Conservation (phyloP, 352 stramenopile species). For the Phytophthora pluvialis region DNA sequence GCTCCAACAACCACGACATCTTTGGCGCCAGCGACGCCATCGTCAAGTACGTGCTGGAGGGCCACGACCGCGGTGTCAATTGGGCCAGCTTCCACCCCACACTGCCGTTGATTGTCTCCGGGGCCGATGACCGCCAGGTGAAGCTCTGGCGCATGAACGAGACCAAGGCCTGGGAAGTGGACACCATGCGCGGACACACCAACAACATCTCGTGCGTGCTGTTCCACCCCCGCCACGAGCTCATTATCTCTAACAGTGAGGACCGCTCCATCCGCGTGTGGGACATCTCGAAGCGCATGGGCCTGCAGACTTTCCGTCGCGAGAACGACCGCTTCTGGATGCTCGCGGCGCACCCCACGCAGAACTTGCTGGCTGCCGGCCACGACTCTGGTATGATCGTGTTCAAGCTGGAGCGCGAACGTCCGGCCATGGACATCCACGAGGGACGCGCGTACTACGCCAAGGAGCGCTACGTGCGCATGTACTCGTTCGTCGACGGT, state of each 20-base stretch:
- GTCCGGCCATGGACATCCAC: slow-evolving; percentile 93
- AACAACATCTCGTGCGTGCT: slow-evolving; percentile 99
- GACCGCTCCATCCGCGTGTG: slow-evolving; percentile 99
- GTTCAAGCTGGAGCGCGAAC: slow-evolving; percentile 98
- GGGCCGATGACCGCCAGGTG: slow-evolving; percentile 98
- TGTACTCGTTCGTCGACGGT: slow-evolving; percentile 94
- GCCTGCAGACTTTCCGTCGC: slow-evolving; percentile 98
- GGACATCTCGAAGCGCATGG: slow-evolving; percentile 99
- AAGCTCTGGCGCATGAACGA: slow-evolving; percentile 99
- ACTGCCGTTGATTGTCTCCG: slow-evolving; percentile 97
- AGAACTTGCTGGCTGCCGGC: slow-evolving; percentile 98
- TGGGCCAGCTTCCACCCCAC: slow-evolving; percentile 99
- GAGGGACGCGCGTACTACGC: slow-evolving; percentile 95
- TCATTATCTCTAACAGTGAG: slow-evolving; percentile 99
- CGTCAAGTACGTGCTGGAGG: slow-evolving; percentile 99
- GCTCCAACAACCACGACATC: slow-evolving; percentile 92
- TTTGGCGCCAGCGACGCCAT: slow-evolving; percentile 99
- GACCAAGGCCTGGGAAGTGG: slow-evolving; percentile 99
- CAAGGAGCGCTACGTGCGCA: slow-evolving; percentile 97
- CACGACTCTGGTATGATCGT: slow-evolving; percentile 99
- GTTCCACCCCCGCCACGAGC: slow-evolving; percentile 99
- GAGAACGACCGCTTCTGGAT: slow-evolving; percentile 99
- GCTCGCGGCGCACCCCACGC: slow-evolving; percentile 93
- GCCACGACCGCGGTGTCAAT: slow-evolving; percentile 99
- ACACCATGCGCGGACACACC: slow-evolving; percentile 99